phyloP scores from a whole-genome alignment of 2,329 filamentous ascomycete species.

The Fusarium sp. region DNA sequence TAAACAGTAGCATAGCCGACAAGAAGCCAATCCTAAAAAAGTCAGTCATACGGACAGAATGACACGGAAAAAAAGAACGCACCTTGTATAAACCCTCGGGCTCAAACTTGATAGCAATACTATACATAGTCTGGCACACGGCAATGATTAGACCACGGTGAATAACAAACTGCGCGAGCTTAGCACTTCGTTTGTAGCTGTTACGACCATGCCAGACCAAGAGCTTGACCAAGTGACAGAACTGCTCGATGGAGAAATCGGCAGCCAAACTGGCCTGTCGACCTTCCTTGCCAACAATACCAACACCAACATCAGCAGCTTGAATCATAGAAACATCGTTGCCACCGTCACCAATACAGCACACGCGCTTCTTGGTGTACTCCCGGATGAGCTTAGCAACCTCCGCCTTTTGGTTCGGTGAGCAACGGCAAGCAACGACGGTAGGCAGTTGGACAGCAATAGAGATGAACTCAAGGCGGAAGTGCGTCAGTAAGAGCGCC shows the following conservation, averaged over 20 bases:
- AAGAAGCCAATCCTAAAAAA: conserved; percentile 82
- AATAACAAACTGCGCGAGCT: conserved; percentile 97
- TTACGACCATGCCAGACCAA: conserved; percentile 99
- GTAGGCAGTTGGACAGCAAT: conserved; percentile 88
- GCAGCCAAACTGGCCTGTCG: conserved; percentile 93
- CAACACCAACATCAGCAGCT: conserved; percentile 95
- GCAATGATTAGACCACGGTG: conserved; percentile 95
- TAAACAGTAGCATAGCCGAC: conserved; percentile 97
- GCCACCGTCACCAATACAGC: conserved; percentile 96
- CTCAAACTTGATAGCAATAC: conserved; percentile 90
- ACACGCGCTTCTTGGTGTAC: conserved; percentile 93
- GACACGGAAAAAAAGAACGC: conserved; percentile 27
- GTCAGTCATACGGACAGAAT: conserved; percentile 34
- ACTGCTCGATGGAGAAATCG: conserved; percentile 96
- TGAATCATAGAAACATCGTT: conserved; percentile 99
- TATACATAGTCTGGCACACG: conserved; percentile 97
- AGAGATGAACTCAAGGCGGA: conserved; percentile 86
- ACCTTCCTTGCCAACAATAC: conserved; percentile 98
- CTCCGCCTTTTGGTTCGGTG: conserved; percentile 96
- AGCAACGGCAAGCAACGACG: conserved; percentile 96
- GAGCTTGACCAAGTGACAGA: conserved; percentile 92
- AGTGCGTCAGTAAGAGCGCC: conserved; percentile 82
- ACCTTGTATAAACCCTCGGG: conserved; percentile 91
- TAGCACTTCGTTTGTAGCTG: conserved; percentile 94
- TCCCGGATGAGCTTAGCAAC: conserved; percentile 89